Evolutionary conservation across 2,329 filamentous ascomycete genomes (phyloP), one percentile per base, ranked within the genome.

Genomic region (Claviceps capensis): DNA sequence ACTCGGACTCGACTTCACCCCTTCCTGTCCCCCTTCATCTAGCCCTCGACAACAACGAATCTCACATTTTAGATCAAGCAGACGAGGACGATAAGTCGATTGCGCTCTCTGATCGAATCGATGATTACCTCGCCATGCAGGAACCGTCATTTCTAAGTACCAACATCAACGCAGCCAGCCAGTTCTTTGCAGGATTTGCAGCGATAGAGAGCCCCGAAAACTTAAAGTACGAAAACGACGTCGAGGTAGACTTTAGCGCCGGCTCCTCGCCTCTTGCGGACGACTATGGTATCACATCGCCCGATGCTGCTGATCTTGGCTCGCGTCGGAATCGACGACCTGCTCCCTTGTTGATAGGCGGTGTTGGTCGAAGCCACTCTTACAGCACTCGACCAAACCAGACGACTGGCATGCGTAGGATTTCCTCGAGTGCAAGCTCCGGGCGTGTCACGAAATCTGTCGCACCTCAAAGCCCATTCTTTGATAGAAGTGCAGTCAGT

Each of bases 241-340:
- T 30, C 8, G 52, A 52, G 1, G 44, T 51, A 22, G 41, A 50
- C 16, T 19, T 52, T 16, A 41, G 40, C 41, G 11, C 52, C 30
- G 43, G 48, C 38, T 53, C 16, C 19, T 61, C 40, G 7, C 54
- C 54, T 8, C 3, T 54, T 22, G 47, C 48, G 7, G 53, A 54
- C 17, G 53, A 55, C 13, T 56, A 55, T 34, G 65, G 63, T 30
- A 66, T 77, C 59, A 73, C 69, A 57, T 77, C 76, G 1, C 71
- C 75, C 0, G 71, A 74, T 9, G 69, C 72, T 0, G 68, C 75
- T 51, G 77, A 79, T 57, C 75, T 80, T 54, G 77, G 76, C 16
- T 72, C 71, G 17, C 71, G 78, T 46, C 71, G 78, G 51, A 72
- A 76, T 50, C 70, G 63, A 47, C 65, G 67, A 4, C 65, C 66